Evolutionary conservation across 768 basidiomycete species (phyloP).

Genomic region (Kwoniella dendrophila): DNA sequence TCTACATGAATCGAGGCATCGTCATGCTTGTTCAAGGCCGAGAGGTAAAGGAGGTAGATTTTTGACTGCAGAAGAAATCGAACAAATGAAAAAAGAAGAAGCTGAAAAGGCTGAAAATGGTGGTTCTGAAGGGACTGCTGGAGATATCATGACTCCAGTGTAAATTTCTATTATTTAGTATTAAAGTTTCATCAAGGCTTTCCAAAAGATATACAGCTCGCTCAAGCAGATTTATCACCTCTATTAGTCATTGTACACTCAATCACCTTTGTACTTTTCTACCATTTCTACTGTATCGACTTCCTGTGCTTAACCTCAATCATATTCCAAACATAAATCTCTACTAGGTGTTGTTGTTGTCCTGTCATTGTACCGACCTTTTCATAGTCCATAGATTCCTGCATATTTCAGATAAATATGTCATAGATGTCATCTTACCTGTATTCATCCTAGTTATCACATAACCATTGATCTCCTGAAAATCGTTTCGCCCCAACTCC

Average conservation of each 20-base stretch:
- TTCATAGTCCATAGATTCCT: background rate
- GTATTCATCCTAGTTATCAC: background rate
- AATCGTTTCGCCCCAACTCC: too few species aligned
- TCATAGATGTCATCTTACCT: background rate
- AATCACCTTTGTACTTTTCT: background rate
- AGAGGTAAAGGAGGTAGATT: slow-evolving; percentile 96
- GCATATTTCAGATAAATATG: background rate
- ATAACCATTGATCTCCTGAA: too few species aligned
- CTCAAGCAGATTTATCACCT: background rate
- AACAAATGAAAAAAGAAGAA: slow-evolving; percentile 49
- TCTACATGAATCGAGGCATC: slow-evolving; percentile 95
- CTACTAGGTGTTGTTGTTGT: background rate
- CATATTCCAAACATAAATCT: background rate
- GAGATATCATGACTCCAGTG: too few species aligned
- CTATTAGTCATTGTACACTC: background rate
- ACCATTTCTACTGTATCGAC: slow-evolving; percentile 1
- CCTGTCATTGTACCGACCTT: background rate
- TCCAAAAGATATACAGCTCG: too few species aligned
- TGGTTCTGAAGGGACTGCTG: background rate
- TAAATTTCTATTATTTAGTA: too few species aligned
- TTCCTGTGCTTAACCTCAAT: background rate
- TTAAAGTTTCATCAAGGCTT: too few species aligned
- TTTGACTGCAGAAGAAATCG: slow-evolving; percentile 91
- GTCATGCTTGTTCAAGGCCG: slow-evolving; percentile 96
- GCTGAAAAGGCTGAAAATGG: slow-evolving; percentile 20